Evolutionary conservation across 108 stramenopile species (phyloP).

Genomic region (Conticribra weissflogii): DNA sequence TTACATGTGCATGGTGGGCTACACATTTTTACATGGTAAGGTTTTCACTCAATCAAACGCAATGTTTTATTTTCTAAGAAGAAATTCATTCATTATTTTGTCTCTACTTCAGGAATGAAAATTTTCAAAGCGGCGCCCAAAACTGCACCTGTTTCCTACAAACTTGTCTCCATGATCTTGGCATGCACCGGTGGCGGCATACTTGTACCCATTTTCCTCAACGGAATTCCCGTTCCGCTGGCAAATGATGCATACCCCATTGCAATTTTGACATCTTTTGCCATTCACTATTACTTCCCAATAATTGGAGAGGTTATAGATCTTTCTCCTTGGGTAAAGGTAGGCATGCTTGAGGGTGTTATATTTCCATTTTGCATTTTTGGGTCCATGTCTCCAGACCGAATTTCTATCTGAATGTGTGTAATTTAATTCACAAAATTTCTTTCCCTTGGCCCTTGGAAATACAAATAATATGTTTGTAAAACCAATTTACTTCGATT

Average conservation of each 20-base stretch:
- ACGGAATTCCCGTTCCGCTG: constrained; percentile 78
- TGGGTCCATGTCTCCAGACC: no score
- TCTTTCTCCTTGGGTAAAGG: constrained; percentile 58
- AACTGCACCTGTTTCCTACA: constrained; percentile 63
- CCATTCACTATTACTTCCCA: constrained; percentile 78
- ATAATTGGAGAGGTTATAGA: constrained; percentile 74
- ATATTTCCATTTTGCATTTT: background rate
- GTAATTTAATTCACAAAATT: no score
- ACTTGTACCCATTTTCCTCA: constrained; percentile 87
- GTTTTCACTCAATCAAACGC: no score
- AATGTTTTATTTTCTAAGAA: background rate
- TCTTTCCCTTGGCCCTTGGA: background rate
- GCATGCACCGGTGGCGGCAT: constrained; percentile 89
- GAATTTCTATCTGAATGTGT: no score
- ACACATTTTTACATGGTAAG: constrained; percentile 78
- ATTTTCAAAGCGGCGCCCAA: constrained; percentile 56
- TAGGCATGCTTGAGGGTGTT: constrained; percentile 9
- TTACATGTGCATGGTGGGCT: constrained; percentile 68
- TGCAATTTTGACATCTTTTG: constrained; percentile 70
- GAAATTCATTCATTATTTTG: background rate
- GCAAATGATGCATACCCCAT: constrained; percentile 84
- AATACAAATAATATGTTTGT: background rate
- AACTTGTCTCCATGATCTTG: constrained; percentile 72
- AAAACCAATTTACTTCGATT: background rate
- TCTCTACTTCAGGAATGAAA: constrained; percentile 59